Evolutionary conservation across 352 stramenopile species (phyloP).

Genomic region (Pythium dissotocum): DNA sequence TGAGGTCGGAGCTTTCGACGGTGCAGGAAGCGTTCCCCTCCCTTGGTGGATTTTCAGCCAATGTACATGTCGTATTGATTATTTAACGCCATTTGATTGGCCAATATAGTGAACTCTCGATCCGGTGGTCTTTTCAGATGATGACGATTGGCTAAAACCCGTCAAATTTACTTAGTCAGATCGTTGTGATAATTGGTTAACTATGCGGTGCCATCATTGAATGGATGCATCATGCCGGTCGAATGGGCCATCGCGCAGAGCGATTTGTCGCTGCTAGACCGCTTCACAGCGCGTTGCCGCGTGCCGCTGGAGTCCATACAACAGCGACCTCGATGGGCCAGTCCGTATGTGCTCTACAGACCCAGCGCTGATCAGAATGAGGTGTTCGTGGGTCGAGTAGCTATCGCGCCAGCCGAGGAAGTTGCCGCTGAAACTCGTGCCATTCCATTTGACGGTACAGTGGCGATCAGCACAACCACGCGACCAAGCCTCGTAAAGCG

Average conservation of each 20-base stretch:
- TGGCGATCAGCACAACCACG: conserved; percentile 8
- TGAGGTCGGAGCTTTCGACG: conserved; percentile 20
- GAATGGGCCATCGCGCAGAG: conserved; percentile 28
- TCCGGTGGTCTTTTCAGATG: conserved; percentile 12
- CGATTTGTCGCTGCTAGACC: conserved; percentile 29
- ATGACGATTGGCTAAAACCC: conserved; percentile 15
- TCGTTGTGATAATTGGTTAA: background rate
- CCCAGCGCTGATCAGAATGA: background rate
- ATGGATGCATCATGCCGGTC: conserved; percentile 17
- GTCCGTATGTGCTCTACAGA: conserved; percentile 32
- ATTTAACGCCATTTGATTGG: conserved; percentile 18
- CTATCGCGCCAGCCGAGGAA: conserved; percentile 20
- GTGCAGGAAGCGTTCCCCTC: conserved; percentile 28
- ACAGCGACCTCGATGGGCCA: conserved; percentile 37
- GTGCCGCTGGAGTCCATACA: conserved; percentile 38
- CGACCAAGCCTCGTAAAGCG: conserved; percentile 2
- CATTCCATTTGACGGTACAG: conserved; percentile 5
- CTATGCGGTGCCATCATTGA: conserved; percentile 2
- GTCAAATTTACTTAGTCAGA: conserved; percentile 1
- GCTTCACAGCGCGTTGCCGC: conserved; percentile 64
- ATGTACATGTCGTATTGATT: conserved; percentile 5
- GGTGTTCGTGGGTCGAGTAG: conserved; percentile 44
- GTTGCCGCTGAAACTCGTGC: background rate
- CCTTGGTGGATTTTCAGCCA: conserved; percentile 16
- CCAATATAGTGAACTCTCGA: conserved; percentile 3